Conservation (phyloP, 1,284 basidiomycete genomes). For the Apiotrichum laibachii region DNA sequence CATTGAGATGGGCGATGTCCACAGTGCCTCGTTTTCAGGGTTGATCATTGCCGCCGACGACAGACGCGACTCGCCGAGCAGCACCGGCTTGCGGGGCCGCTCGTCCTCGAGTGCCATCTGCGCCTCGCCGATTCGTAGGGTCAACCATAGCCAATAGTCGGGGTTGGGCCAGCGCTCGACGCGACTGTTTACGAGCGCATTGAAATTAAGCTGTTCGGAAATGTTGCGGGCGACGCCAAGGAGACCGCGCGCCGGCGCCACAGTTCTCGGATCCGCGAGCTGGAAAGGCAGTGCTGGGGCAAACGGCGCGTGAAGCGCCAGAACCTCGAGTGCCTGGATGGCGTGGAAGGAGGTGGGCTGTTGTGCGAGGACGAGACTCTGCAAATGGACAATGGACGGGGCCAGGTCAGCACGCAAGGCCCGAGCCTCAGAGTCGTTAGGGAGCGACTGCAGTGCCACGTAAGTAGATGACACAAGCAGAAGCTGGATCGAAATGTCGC, state of each 20-base stretch:
- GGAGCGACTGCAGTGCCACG: conserved; percentile 31
- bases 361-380: conserved; percentile 31
- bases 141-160: conserved; percentile 38
- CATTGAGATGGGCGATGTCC: conserved; percentile 22
- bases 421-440: conserved; percentile 22
- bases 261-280: conserved; percentile 25
- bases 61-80: conserved; percentile 24
- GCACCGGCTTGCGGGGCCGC: conserved; percentile 16
- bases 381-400: conserved; percentile 14
- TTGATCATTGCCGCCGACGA: conserved; percentile 7
- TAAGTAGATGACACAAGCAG: conserved; percentile 32
- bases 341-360: conserved; percentile 32
- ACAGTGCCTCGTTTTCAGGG: conserved; percentile 31
- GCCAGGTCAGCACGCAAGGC: conserved; percentile 13
- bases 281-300: conserved; percentile 38
- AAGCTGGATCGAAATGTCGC: conserved; percentile 22
- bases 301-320: conserved; percentile 37
- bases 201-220: conserved; percentile 24
- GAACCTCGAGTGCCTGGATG: conserved; percentile 39
- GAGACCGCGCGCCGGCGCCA: conserved; percentile 36
- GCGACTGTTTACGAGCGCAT: conserved; percentile 20
- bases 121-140: conserved; percentile 18
- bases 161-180: conserved; percentile 22
- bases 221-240: conserved; percentile 20
- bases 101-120: conserved; percentile 20